A percentile compares a stretch with the other conserved stretches of the same genome.
Conservation (phyloP, 768 basidiomycete species). For the Lentinula edodes region DNA sequence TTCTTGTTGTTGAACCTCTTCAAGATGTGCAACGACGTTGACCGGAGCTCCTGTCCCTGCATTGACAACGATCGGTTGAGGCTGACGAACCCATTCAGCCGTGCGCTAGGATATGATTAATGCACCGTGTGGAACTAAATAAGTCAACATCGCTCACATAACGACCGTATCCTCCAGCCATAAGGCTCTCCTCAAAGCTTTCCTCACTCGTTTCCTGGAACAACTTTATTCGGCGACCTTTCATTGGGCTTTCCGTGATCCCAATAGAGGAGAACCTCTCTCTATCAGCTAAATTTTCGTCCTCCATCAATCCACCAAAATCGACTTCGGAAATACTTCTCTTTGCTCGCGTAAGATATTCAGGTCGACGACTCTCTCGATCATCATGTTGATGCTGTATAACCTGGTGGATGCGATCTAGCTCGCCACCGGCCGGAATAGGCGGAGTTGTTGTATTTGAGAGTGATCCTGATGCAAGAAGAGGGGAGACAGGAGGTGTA, state of each 20-base stretch:
- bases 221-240: conserved; percentile 66
- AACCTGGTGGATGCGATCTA: conserved; percentile 53
- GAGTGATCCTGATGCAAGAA: conserved; percentile 13
- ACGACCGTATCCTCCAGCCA: conserved; percentile 75
- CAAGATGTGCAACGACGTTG: conserved; percentile 35
- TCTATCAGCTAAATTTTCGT: conserved; percentile 24
- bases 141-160: conserved; percentile 45
- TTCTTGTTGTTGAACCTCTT: conserved; percentile 26
- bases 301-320: conserved; percentile 27
- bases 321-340: conserved; percentile 40
- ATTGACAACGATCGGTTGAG: conserved; percentile 40
- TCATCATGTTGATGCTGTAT: conserved; percentile 47
- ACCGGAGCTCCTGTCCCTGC: conserved; percentile 35
- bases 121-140: conserved; percentile 3
- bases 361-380: conserved; percentile 61
- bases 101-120: conserved; percentile 36
- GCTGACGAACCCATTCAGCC: conserved; percentile 56
- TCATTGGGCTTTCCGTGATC: conserved; percentile 63
- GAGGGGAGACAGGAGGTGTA: conserved; percentile 19
- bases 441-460: conserved; percentile 14
- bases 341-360: conserved; percentile 62
- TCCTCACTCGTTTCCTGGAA: conserved; percentile 82
- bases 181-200: conserved; percentile 80
- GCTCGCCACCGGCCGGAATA: conserved; percentile 42
- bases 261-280: conserved; percentile 35